phyloP scores from a whole-genome alignment of 1,284 basidiomycete species.

The Austropuccinia psidii region DNA sequence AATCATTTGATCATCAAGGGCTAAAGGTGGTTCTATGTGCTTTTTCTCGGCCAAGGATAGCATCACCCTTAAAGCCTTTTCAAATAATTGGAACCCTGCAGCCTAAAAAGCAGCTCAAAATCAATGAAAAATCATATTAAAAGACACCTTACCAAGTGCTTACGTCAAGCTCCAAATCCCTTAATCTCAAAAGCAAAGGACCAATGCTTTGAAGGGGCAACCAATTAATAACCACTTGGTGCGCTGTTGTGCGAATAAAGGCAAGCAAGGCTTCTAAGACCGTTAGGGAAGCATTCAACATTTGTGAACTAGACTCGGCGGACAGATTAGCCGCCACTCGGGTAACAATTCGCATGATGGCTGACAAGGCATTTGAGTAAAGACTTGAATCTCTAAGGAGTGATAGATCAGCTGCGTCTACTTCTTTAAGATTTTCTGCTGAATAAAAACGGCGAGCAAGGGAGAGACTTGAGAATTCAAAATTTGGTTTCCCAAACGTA shows the following conservation, averaged over 20 bases:
- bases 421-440: constrained; percentile 18
- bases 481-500: no score
- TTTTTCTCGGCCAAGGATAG: constrained; percentile 6
- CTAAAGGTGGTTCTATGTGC: background rate
- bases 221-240: constrained; percentile 6
- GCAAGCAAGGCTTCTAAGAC: constrained; percentile 13
- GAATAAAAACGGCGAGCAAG: constrained; percentile 27
- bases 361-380: constrained; percentile 11
- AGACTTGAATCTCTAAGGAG: constrained; percentile 5
- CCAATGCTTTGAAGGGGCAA: constrained; percentile 2
- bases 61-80: constrained; percentile 16
- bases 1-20: constrained; percentile 12
- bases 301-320: background rate
- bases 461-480: background rate
- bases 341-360: constrained; percentile 8
- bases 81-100: constrained; percentile 16
- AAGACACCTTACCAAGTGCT: background rate
- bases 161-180: constrained; percentile 15
- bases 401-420: background rate
- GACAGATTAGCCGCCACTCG: background rate
- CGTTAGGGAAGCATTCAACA: constrained; percentile 15
- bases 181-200: constrained; percentile 14
- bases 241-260: background rate
- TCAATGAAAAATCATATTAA: constrained; percentile 14
- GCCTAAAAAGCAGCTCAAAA: constrained; percentile 21